Evolutionary conservation across 495 filamentous ascomycete genomes (phyloP).

Genomic region (Neurospora cerealis): DNA sequence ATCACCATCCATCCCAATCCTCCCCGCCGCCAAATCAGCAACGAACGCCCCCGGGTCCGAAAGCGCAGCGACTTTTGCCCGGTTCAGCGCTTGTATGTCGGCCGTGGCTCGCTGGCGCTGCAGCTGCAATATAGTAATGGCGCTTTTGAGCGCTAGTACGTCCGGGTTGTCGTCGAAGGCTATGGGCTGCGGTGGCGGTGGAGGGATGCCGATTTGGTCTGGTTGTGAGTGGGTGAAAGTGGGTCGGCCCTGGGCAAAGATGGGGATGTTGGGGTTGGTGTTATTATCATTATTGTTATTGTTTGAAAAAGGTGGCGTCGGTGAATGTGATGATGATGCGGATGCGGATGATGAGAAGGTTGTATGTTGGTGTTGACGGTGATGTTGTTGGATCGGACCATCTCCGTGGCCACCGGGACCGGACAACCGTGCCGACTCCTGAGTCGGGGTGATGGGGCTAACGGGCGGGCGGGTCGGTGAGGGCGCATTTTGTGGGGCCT

Average conservation of each 20-base stretch:
- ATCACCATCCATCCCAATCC: slow-evolving; percentile 29
- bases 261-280: slow-evolving; percentile 3
- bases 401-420: not conserved
- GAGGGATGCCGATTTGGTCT: slow-evolving; percentile 25
- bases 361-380: not conserved
- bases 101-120: slow-evolving; percentile 65
- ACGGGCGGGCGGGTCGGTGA: slow-evolving; percentile 30
- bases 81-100: slow-evolving; percentile 56
- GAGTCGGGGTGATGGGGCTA: slow-evolving; percentile 36
- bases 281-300: not conserved
- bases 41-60: slow-evolving; percentile 60
- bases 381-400: not conserved
- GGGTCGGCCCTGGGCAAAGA: slow-evolving; percentile 25
- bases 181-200: slow-evolving; percentile 55
- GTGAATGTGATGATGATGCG: not conserved
- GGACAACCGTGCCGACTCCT: slow-evolving; percentile 14
- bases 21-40: slow-evolving; percentile 48
- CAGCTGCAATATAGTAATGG: slow-evolving; percentile 72
- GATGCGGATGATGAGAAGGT: not conserved
- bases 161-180: slow-evolving; percentile 72
- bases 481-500: slow-evolving; percentile 6
- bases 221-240: slow-evolving; percentile 34
- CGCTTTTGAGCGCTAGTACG: slow-evolving; percentile 68
- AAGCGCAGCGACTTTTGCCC: slow-evolving; percentile 53
- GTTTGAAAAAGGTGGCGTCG: not conserved